Base-by-base conservation (phyloP, 306 rosid genomes). In the Rosa lucieae region DNA sequence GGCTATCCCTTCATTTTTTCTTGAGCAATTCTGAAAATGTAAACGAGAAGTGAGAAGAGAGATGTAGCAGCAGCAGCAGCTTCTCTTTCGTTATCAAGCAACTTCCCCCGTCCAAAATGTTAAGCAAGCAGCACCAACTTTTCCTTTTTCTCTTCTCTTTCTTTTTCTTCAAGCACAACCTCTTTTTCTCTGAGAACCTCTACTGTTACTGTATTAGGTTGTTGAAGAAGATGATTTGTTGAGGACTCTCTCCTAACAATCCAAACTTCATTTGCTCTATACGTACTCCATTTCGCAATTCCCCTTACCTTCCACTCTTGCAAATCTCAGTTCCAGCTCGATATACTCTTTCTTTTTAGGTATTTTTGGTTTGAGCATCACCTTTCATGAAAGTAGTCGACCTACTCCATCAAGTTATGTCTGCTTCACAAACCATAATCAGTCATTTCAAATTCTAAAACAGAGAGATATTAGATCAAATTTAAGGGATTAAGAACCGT, bases 81-180 rank as follows among this genome's bases (percentile, higher is more conserved):
- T 92, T 87, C 83, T 13, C 85, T 87, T 89, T 94, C 96, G 58
- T 86, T 90, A 2, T 92, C 92, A 88, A 87, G 82, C 87, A 72
- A 77, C 72, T 70, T 83, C 69, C 79, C 68, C 46, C 82, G 78
- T 78, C 89, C 83, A 70, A 66, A 37, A 68, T 76, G 81, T 47
- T 79, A 56, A 77, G 83, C 83, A 79, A 79, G 74, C 63, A 72
- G 10, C 79, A 92, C 97, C 97, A 83, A 89, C 93, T 86, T 80
- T 85, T 72, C 77, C 79, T 62, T 82, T 14, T 17, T 72, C 76
- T 32, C 66, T 65, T 76, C 66, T 73, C 82, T 90, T 86, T 84
- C 98, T 91, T 93, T 89, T 81, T 80, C 91, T 91, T 93, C 84
- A 89, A 92, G 99, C 53, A 90, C 89, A 92, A 86, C 61, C 82